phyloP scores from a whole-genome alignment of 805 yeast genomes.

The Candida vaughaniae region DNA sequence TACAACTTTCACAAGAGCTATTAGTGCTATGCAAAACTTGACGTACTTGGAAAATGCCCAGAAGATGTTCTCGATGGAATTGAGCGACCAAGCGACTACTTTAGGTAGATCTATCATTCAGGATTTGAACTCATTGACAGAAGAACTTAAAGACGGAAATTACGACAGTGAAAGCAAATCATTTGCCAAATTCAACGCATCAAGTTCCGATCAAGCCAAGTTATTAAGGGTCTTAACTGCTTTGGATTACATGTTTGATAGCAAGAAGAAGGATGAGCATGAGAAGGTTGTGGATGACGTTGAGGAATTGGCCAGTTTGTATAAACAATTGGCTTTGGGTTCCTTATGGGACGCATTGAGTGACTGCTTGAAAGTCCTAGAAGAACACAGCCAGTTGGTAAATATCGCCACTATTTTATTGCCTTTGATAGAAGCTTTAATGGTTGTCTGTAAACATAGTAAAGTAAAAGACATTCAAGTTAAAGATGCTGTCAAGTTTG shows the following conservation, averaged over 20 bases:
- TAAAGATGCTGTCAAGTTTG: slow-evolving; percentile 58
- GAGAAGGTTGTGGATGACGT: slow-evolving; percentile 25
- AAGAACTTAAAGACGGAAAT: slow-evolving; percentile 38
- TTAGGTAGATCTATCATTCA: slow-evolving; percentile 54
- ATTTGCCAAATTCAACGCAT: slow-evolving; percentile 67
- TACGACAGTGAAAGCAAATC: slow-evolving; percentile 51
- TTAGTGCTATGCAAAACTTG: slow-evolving; percentile 77
- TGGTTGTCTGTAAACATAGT: slow-evolving; percentile 94
- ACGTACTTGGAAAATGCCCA: slow-evolving; percentile 61
- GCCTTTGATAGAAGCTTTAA: slow-evolving; percentile 86
- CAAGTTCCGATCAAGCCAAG: slow-evolving; percentile 86
- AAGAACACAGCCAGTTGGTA: slow-evolving; percentile 49
- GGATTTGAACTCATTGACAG: slow-evolving; percentile 53
- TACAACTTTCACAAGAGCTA: slow-evolving; percentile 78
- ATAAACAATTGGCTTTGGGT: slow-evolving; percentile 68
- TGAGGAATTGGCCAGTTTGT: slow-evolving; percentile 57
- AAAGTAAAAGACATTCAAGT: slow-evolving; percentile 56
- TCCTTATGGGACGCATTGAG: slow-evolving; percentile 83
- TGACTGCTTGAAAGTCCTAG: slow-evolving; percentile 64
- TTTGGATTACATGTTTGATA: slow-evolving; percentile 73
- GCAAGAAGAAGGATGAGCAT: slow-evolving; percentile 20
- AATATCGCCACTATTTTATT: slow-evolving; percentile 72
- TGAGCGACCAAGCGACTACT: slow-evolving; percentile 61
- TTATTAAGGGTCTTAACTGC: slow-evolving; percentile 85
- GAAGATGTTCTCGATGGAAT: slow-evolving; percentile 61